Evolutionary conservation across 106 monocot genomes (phyloP), one percentile per base, ranked within the genome.

Genomic region (Vanilla planifolia): DNA sequence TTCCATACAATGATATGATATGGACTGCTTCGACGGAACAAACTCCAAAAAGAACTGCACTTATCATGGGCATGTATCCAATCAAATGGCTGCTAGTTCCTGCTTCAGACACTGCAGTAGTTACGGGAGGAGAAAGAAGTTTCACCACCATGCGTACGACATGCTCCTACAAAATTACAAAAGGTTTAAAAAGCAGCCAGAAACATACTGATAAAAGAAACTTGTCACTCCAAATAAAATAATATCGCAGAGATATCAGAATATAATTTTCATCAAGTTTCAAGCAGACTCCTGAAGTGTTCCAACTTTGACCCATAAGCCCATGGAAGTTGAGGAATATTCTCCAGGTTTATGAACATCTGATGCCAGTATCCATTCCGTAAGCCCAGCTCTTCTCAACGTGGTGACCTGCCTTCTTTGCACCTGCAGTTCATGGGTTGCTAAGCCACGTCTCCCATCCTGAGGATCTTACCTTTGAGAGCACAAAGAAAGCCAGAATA

Each of bases 1-100:
- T 74, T 55, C 96, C 96, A 73, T 81, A 87, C 33, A 96, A 57
- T 59, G 96, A 90, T 30, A 96, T 80, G n/a, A 96, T 91, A 72
- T 96, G 91, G 39, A 96, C 79, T 43, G 60, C 58, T 55, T 96
- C 96, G 51, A 76, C 61, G 51, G 65, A 63, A 53, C 68, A 81
- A 35, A 79, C 48, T n/a, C 84, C 76, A 32, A 77, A 79, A 34
- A 96, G 74, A 37, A 91, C 33, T 28, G 84, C 73, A 72, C 73
- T 86, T 39, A 96, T 64, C 80, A 84, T 90, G 51, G 86, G 68
- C 73, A 87, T 84, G 43, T 96, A 74, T 55, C 73, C 64, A 66
- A 81, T 60, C 55, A 81, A 73, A 70, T 86, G 78, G 64, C 80
- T 80, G 16, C 53, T 29, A n/a, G 30, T 30, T 33, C 66, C 77